Percentiles rank a stretch among this genome's conserved stretches.
Evolutionary conservation across 805 yeast genomes (phyloP).

Genomic region (Kodamaea fukazawae): DNA sequence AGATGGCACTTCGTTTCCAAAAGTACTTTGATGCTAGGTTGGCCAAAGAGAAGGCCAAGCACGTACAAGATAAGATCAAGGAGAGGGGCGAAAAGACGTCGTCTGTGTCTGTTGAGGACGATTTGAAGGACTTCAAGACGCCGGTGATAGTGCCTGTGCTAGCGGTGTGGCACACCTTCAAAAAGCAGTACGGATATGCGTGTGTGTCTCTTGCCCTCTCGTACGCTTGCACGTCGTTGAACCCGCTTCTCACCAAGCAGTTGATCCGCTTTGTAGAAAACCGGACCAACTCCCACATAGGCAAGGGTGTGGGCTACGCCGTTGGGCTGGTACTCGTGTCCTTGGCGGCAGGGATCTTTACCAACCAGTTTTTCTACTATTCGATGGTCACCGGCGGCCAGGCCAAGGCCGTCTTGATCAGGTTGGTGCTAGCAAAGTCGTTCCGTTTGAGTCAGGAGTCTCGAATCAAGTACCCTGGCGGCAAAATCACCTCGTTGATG

Average conservation of each 20-base stretch:
- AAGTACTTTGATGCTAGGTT: constrained; percentile 13
- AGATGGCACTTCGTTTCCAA: constrained; percentile 27
- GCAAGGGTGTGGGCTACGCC: constrained; percentile 41
- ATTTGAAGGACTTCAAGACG: constrained; percentile 14
- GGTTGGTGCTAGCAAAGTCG: constrained; percentile 21
- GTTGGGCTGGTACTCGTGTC: constrained; percentile 33
- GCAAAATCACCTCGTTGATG: constrained; percentile 25
- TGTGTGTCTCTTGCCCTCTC: constrained; percentile 22
- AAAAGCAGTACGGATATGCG: constrained; percentile 25
- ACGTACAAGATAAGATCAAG: constrained; percentile 24
- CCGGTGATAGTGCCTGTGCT: constrained; percentile 14
- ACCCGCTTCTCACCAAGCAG: constrained; percentile 36
- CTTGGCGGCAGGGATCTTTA: constrained; percentile 19
- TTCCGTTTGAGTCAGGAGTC: constrained; percentile 18
- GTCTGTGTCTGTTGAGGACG: constrained; percentile 21
- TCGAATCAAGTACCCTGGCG: constrained; percentile 20
- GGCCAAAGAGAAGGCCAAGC: constrained; percentile 14
- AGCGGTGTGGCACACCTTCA: constrained; percentile 27
- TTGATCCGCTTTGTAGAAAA: constrained; percentile 36
- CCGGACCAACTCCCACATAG: constrained; percentile 29
- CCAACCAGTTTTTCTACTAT: constrained; percentile 22
- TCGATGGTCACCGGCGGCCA: constrained; percentile 28
- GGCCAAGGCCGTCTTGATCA: constrained; percentile 24
- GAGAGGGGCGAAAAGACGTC: constrained; percentile 19
- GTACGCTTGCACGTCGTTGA: constrained; percentile 23